Conservation (phyloP, 1,284 basidiomycete genomes). For the Schizophyllum amplum region DNA sequence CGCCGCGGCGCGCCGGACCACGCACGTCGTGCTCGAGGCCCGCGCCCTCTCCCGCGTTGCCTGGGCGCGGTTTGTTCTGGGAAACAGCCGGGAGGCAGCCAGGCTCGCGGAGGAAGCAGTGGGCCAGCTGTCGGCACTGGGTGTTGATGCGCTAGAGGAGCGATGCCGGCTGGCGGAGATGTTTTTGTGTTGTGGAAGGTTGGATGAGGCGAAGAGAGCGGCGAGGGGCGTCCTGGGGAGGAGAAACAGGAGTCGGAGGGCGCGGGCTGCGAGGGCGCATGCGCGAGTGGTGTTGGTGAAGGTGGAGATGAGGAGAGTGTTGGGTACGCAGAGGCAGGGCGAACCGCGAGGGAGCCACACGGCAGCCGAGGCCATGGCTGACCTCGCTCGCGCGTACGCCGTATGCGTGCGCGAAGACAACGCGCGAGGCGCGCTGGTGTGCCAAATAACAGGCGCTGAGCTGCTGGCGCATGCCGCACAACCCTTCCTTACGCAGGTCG, state of each 20-base stretch:
- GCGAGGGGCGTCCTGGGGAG: neutral
- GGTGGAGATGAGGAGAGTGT: neutral
- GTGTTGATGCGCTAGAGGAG: neutral
- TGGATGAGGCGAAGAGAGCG: neutral
- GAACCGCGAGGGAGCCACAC: neutral
- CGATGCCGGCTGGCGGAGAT: neutral
- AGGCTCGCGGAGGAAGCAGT: neutral
- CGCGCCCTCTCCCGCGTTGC: neutral
- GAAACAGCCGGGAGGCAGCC: neutral
- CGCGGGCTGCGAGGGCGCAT: neutral
- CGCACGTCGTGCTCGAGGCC: neutral
- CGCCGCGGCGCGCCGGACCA: too few species aligned
- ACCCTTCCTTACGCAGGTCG: too few species aligned
- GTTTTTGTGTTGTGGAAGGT: neutral
- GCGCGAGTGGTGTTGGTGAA: neutral
- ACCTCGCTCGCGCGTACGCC: neutral
- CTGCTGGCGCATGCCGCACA: neutral
- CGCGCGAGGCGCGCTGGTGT: neutral
- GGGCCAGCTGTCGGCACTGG: neutral
- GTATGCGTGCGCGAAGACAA: neutral
- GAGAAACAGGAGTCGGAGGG: neutral
- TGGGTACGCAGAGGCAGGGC: neutral
- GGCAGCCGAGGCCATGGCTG: too few species aligned
- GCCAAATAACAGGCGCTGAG: neutral
- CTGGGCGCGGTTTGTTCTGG: neutral